Conservation (phyloP, 331 rosid genomes). For the Malus hybrid region DNA sequence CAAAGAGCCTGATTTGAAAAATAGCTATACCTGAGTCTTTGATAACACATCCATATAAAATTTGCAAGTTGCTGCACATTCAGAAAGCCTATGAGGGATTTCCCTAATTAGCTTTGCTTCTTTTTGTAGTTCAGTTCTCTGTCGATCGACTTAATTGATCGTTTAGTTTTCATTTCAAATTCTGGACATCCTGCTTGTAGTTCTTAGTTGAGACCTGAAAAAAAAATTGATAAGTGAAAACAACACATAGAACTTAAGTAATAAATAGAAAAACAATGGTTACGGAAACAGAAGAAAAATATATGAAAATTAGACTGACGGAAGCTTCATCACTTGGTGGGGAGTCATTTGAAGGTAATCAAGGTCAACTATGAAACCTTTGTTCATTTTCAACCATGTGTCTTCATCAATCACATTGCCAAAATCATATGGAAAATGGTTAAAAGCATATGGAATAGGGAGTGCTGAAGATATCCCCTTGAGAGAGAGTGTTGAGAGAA, state of each 20-base stretch:
- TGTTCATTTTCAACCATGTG: conserved; percentile 86
- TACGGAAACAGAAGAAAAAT: neutral
- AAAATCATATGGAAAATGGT: conserved; percentile 76
- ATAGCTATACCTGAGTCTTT: conserved; percentile 49
- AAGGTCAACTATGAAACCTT: conserved; percentile 74
- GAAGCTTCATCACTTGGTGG: conserved; percentile 47
- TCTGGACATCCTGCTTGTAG: conserved; percentile 43
- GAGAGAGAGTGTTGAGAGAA: too few species aligned
- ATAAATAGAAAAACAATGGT: neutral
- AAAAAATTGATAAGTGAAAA: conserved; percentile 13
- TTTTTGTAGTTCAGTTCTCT: conserved; percentile 40
- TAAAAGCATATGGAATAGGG: conserved; percentile 4
- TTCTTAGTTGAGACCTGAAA: conserved; percentile 42
- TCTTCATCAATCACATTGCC: conserved; percentile 86
- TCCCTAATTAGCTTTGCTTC: conserved; percentile 40
- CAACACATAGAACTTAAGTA: neutral
- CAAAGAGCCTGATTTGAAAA: conserved; percentile 1
- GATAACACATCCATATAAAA: conserved; percentile 54
- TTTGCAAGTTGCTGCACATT: conserved; percentile 52
- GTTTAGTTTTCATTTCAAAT: conserved; percentile 52
- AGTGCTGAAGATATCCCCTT: too few species aligned
- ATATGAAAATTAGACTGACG: conserved; percentile 36
- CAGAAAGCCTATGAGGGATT: conserved; percentile 38
- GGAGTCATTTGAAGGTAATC: conserved; percentile 83
- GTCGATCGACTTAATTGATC: conserved; percentile 23